phyloP scores from a whole-genome alignment of 1,139 yeast genomes.

The Zygoascus sp. region DNA sequence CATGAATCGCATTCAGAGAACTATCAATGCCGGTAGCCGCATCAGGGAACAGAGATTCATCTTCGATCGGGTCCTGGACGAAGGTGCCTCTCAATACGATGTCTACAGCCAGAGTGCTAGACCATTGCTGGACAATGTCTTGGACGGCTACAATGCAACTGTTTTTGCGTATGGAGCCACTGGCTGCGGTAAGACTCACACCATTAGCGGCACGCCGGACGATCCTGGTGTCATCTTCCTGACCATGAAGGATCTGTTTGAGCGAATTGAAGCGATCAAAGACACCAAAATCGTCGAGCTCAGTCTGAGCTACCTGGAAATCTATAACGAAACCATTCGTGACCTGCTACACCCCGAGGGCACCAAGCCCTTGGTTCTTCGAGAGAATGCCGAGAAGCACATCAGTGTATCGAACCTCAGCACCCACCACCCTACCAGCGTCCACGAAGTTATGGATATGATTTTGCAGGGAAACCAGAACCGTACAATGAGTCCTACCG shows the following conservation, averaged over 20 bases:
- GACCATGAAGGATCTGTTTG: constrained; percentile 73
- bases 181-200: constrained; percentile 97
- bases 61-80: constrained; percentile 76
- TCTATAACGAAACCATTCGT: constrained; percentile 82
- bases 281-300: constrained; percentile 60
- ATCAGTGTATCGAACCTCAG: constrained; percentile 75
- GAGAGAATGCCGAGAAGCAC: constrained; percentile 67
- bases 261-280: constrained; percentile 48
- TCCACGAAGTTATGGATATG: constrained; percentile 78
- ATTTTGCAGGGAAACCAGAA: constrained; percentile 67
- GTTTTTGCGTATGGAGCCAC: constrained; percentile 98
- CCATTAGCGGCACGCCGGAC: constrained; percentile 70
- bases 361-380: constrained; percentile 48
- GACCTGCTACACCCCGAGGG: constrained; percentile 51
- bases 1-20: constrained; percentile 53
- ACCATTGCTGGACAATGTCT: constrained; percentile 66
- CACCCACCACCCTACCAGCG: constrained; percentile 53
- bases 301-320: constrained; percentile 72
- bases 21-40: constrained; percentile 44
- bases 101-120: constrained; percentile 64
- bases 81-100: constrained; percentile 55
- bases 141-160: constrained; percentile 86
- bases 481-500: constrained; percentile 82
- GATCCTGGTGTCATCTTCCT: constrained; percentile 78
- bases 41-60: constrained; percentile 75